phyloP scores from a whole-genome alignment of 352 stramenopile species.

The Phytophthora lateralis region DNA sequence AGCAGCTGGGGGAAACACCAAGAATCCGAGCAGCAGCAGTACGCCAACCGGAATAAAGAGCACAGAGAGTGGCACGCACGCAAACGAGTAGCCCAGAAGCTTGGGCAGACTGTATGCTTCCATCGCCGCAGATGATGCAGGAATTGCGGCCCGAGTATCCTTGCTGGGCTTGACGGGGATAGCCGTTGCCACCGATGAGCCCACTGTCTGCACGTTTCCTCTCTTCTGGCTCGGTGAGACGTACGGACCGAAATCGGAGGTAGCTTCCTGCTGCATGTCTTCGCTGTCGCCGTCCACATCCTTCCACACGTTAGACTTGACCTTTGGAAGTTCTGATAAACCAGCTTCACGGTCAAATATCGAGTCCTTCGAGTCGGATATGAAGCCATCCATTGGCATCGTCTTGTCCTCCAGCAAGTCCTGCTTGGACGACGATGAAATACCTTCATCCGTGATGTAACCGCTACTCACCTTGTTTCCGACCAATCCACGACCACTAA shows the following conservation, averaged over 20 bases:
- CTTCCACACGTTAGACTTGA: conserved; percentile 43
- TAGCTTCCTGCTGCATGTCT: conserved; percentile 34
- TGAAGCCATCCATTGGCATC: conserved; percentile 44
- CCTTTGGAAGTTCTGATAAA: conserved; percentile 32
- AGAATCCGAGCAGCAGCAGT: conserved; percentile 57
- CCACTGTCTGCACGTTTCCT: conserved; percentile 31
- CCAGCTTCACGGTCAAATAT: conserved; percentile 46
- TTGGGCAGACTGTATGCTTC: conserved; percentile 64
- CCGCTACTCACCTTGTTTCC: conserved; percentile 11
- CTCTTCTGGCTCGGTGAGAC: conserved; percentile 61
- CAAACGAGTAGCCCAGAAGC: conserved; percentile 65
- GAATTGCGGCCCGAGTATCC: conserved; percentile 15
- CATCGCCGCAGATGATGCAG: conserved; percentile 8
- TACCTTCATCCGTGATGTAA: conserved; percentile 46
- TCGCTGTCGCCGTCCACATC: conserved; percentile 32
- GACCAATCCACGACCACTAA: conserved; percentile 20
- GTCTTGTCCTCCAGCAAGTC: conserved; percentile 33
- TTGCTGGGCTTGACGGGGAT: conserved; percentile 30
- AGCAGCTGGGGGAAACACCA: conserved; percentile 62
- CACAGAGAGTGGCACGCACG: conserved; percentile 59
- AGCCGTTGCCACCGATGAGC: conserved; percentile 29
- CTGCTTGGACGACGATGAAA: conserved; percentile 40
- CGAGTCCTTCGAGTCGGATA: conserved; percentile 64
- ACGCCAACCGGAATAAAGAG: conserved; percentile 64
- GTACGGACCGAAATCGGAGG: conserved; percentile 54